Evolutionary conservation across 352 stramenopile species (phyloP).

Genomic region (Phytophthora pseudosyringae): DNA sequence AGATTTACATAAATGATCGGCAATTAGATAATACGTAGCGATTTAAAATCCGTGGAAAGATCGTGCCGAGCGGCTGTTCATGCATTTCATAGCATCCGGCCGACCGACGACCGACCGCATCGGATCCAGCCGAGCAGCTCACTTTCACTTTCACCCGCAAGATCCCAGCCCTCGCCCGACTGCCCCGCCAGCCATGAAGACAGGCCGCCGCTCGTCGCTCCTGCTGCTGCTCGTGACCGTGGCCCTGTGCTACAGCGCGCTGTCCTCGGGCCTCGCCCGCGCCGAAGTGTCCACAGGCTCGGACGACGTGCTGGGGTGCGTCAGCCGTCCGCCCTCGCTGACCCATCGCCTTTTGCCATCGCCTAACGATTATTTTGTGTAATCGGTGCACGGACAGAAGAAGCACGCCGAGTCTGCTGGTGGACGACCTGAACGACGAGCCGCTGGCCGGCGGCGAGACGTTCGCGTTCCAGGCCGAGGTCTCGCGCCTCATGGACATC

Average conservation of each 20-base stretch:
- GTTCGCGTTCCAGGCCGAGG: constrained; percentile 96
- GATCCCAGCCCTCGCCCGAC: constrained; percentile 3
- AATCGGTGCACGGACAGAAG: constrained; percentile 27
- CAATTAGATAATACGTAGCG: constrained; percentile 1
- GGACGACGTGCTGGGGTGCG: constrained; percentile 52
- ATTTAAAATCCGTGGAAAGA: constrained; percentile 36
- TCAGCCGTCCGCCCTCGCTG: neutral
- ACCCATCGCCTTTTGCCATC: neutral
- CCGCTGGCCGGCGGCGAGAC: constrained; percentile 72
- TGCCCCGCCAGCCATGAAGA: constrained; percentile 15
- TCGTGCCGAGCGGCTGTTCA: constrained; percentile 22
- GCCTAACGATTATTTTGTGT: constrained; percentile 4
- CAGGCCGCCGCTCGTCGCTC: constrained; percentile 29
- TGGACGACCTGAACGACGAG: constrained; percentile 56
- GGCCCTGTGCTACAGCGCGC: constrained; percentile 42
- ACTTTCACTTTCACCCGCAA: constrained; percentile 32
- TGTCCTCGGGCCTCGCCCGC: constrained; percentile 25
- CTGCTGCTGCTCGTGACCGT: constrained; percentile 49
- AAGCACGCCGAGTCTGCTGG: constrained; percentile 40
- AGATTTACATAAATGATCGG: neutral
- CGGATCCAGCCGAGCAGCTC: constrained; percentile 8
- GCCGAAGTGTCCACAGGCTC: constrained; percentile 47
- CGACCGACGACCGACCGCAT: constrained; percentile 10
- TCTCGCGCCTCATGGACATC: constrained; percentile 99
- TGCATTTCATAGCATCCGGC: constrained; percentile 8